Evolutionary conservation across 768 basidiomycete genomes (phyloP).

Genomic region (Termitomyces sp.): DNA sequence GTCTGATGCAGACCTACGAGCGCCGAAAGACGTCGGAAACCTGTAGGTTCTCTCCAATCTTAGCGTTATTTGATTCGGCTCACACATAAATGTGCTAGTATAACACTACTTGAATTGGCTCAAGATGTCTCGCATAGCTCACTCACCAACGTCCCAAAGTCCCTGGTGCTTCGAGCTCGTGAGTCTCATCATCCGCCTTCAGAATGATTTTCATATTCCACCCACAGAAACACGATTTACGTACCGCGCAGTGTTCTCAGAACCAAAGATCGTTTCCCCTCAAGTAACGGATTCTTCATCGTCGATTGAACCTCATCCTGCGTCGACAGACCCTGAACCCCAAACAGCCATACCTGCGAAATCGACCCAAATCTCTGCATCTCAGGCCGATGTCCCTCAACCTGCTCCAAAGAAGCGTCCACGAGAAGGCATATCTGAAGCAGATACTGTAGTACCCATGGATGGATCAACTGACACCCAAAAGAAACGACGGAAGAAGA

Average conservation of each 20-base stretch:
- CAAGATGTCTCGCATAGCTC: slow-evolving; percentile 68
- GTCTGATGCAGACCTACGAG: slow-evolving; percentile 60
- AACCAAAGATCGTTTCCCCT: slow-evolving; percentile 65
- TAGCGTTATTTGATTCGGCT: not conserved
- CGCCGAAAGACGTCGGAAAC: slow-evolving; percentile 72
- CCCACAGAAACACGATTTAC: slow-evolving; percentile 73
- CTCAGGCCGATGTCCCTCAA: not conserved
- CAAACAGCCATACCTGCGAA: not conserved
- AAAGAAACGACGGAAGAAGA: slow-evolving; percentile 30
- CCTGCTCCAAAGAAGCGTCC: slow-evolving; percentile 19
- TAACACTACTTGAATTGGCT: slow-evolving; percentile 62
- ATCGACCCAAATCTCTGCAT: not conserved
- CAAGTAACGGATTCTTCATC: slow-evolving; percentile 7
- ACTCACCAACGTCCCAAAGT: slow-evolving; percentile 57
- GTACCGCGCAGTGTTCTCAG: slow-evolving; percentile 76
- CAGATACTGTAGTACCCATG: not conserved
- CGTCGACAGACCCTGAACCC: not conserved
- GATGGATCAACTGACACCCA: slow-evolving; percentile 14
- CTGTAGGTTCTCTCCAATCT: slow-evolving; percentile 43
- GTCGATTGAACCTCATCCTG: not conserved
- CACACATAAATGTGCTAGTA: slow-evolving; percentile 33
- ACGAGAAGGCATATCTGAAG: slow-evolving; percentile 15
- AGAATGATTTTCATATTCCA: not conserved
- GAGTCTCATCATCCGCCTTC: slow-evolving; percentile 24
- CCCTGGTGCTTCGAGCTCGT: slow-evolving; percentile 73